Evolutionary conservation across 306 rosid genomes (phyloP).

Genomic region (Sicyos edulis): DNA sequence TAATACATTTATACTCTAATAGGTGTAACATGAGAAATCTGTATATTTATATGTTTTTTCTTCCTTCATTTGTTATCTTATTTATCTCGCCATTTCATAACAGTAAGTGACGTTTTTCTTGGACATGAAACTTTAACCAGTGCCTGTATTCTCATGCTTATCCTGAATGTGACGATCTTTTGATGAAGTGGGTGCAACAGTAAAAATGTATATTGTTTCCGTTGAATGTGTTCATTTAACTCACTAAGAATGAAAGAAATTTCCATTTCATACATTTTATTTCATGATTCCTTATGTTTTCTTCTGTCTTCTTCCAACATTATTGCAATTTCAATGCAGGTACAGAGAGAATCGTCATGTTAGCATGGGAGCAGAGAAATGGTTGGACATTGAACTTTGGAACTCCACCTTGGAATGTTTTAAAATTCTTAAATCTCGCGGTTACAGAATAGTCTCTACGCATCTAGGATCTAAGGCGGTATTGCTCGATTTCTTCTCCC

Average conservation of each 20-base stretch:
- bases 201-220: neutral
- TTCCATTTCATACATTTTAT: neutral
- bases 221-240: no score
- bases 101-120: neutral
- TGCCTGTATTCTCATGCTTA: neutral
- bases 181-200: conserved; percentile 1
- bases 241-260: neutral
- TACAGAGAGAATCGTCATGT: conserved; percentile 91
- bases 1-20: no score
- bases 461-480: conserved; percentile 81
- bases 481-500: conserved; percentile 20
- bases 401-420: conserved; percentile 68
- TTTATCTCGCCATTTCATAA: neutral
- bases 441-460: conserved; percentile 83
- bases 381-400: conserved; percentile 98
- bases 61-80: neutral
- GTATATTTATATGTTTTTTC: neutral
- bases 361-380: conserved; percentile 99
- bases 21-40: neutral
- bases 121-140: neutral
- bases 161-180: neutral
- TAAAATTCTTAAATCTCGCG: conserved; percentile 57
- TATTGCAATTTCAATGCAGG: conserved; percentile 39
- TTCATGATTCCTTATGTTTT: neutral
- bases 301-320: neutral